These are phyloP conservation scores for Lentinula aciculospora DNA, from an alignment of 768 basidiomycete genomes.

Conservation along the genomic window DNA sequence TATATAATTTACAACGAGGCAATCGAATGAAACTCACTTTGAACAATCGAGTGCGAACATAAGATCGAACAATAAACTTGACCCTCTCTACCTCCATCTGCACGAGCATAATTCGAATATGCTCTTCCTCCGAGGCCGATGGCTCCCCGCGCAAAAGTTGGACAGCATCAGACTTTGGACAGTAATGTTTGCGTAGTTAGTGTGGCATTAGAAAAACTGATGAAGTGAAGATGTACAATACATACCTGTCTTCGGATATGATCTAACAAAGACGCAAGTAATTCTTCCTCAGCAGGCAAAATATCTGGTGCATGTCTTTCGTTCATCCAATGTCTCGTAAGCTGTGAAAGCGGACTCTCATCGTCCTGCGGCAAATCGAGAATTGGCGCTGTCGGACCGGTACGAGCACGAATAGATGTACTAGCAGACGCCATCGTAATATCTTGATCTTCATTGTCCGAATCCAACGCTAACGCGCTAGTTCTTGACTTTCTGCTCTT, in stretches of 20 bases:
- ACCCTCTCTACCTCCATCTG: conserved; percentile 94
- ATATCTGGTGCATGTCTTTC: conserved; percentile 81
- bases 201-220: conserved; percentile 3
- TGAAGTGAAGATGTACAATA: conserved; percentile 17
- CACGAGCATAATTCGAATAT: conserved; percentile 87
- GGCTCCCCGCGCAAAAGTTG: conserved; percentile 76
- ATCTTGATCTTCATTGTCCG: conserved; percentile 3
- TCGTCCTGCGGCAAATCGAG: conserved; percentile 9
- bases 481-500: not conserved
- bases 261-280: conserved; percentile 63
- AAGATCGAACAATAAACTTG: conserved; percentile 88
- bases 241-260: conserved; percentile 80
- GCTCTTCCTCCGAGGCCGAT: conserved; percentile 85
- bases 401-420: not conserved
- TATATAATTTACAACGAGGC: conserved; percentile 1
- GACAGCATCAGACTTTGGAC: conserved; percentile 65
- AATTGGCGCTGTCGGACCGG: not conserved
- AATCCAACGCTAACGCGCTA: conserved; percentile 2
- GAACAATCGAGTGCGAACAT: conserved; percentile 77
- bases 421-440: not conserved
- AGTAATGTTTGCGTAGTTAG: not conserved
- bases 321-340: conserved; percentile 83
- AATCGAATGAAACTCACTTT: conserved; percentile 49
- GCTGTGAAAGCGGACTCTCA: conserved; percentile 59
- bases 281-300: conserved; percentile 63